Conservation (phyloP, 2,329 filamentous ascomycete species). For the Dothistroma septosporum region DNA sequence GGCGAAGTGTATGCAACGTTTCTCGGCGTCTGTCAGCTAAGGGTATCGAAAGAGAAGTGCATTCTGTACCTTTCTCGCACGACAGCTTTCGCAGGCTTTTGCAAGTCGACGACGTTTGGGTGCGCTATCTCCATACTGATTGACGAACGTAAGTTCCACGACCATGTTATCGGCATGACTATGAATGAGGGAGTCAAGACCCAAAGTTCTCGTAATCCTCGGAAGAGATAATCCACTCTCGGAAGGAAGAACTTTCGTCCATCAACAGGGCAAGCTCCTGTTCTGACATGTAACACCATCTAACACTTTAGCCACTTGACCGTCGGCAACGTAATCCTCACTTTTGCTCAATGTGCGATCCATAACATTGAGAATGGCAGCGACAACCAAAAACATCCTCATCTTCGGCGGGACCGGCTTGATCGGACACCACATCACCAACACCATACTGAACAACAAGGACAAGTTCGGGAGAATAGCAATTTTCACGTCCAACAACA, state of each 20-base stretch:
- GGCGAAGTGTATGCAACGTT: constrained; percentile 33
- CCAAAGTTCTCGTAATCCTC: neutral
- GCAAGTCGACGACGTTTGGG: constrained; percentile 33
- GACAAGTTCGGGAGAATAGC: constrained; percentile 49
- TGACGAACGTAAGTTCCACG: constrained; percentile 34
- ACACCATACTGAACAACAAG: constrained; percentile 47
- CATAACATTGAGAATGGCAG: constrained; percentile 11
- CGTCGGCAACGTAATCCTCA: neutral
- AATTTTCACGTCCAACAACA: constrained; percentile 54
- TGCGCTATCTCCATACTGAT: constrained; percentile 31
- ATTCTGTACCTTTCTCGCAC: constrained; percentile 29
- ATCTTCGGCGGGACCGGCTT: constrained; percentile 52
- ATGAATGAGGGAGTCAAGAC: neutral
- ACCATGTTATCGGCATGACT: neutral
- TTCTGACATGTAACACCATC: neutral
- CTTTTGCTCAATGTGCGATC: neutral
- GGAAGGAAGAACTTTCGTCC: neutral
- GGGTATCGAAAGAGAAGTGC: neutral
- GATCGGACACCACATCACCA: constrained; percentile 51
- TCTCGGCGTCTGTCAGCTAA: constrained; percentile 22
- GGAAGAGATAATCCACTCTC: too few species aligned
- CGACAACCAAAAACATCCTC: constrained; percentile 42
- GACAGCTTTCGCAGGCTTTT: constrained; percentile 33
- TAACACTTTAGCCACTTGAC: neutral
- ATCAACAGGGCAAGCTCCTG: neutral